Conservation (phyloP, 805 yeast species). For the Nakazawaea wickerhamii region DNA sequence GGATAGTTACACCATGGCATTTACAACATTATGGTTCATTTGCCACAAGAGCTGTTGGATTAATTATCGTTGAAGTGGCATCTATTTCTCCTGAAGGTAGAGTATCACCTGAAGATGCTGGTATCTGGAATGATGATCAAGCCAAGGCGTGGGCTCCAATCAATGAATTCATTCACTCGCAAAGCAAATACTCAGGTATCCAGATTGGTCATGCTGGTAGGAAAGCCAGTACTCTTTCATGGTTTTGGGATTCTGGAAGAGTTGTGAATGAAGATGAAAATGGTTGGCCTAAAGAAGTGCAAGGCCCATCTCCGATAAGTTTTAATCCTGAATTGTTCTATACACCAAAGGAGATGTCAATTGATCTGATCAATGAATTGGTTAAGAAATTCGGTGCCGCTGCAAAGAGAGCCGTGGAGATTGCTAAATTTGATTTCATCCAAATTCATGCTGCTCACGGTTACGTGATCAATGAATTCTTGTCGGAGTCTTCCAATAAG, state of each 20-base stretch:
- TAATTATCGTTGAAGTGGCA: conserved; percentile 40
- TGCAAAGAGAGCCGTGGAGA: conserved; percentile 42
- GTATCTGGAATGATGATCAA: conserved; percentile 46
- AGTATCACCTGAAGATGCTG: conserved; percentile 27
- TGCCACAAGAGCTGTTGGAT: conserved; percentile 44
- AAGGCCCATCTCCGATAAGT: conserved; percentile 40
- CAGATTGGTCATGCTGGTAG: conserved; percentile 56
- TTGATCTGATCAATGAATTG: conserved; percentile 34
- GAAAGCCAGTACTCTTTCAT: conserved; percentile 33
- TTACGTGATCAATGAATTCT: conserved; percentile 44
- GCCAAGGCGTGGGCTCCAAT: conserved; percentile 34
- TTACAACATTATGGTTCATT: conserved; percentile 42
- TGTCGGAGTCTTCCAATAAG: conserved; percentile 39
- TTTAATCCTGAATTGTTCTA: conserved; percentile 17
- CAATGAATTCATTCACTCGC: conserved; percentile 42
- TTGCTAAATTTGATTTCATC: conserved; percentile 56
- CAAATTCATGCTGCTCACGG: conserved; percentile 68
- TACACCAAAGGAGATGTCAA: conserved; percentile 38
- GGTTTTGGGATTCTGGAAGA: conserved; percentile 26
- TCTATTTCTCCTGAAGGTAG: conserved; percentile 18
- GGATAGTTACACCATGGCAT: conserved; percentile 41
- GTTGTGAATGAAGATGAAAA: conserved; percentile 27
- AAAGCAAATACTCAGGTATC: conserved; percentile 40
- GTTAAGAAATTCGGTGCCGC: conserved; percentile 38
- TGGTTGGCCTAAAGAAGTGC: conserved; percentile 39